Evolutionary conservation across 352 stramenopile genomes (phyloP).

Genomic region (Pythium rhizo-oryzae): DNA sequence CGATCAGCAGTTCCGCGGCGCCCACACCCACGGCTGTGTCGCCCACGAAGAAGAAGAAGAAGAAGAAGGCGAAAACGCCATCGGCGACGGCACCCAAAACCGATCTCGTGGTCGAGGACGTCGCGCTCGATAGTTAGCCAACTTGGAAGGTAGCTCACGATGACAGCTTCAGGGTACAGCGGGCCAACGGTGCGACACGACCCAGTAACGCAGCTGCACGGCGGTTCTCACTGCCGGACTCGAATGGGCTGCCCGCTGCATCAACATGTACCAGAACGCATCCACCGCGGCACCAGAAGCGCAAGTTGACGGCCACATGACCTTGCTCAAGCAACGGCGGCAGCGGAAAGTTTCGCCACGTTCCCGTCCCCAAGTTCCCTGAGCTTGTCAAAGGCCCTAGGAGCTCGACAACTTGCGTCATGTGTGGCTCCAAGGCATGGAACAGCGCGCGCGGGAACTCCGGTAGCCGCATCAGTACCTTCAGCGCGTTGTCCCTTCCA

Average conservation of each 20-base stretch:
- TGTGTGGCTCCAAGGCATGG: background rate
- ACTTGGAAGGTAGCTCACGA: background rate
- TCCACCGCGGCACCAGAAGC: slow-evolving; percentile 12
- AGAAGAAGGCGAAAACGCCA: slow-evolving; percentile 18
- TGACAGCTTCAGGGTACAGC: background rate
- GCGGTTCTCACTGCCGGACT: background rate
- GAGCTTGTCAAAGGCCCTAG: too few species aligned
- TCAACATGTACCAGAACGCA: slow-evolving; percentile 6
- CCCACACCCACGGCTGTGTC: background rate
- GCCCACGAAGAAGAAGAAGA: slow-evolving; percentile 24
- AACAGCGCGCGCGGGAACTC: slow-evolving; percentile 11
- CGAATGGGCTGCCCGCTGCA: background rate
- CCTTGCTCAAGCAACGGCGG: background rate
- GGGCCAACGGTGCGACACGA: slow-evolving; percentile 10
- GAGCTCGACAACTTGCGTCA: background rate
- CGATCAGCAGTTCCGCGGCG: background rate
- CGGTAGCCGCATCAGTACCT: slow-evolving; percentile 4
- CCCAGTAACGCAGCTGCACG: slow-evolving; percentile 1
- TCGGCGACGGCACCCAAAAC: background rate
- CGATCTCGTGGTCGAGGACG: slow-evolving; percentile 23
- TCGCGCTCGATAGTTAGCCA: slow-evolving; percentile 5
- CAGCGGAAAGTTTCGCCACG: slow-evolving; percentile 17
- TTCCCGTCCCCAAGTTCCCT: background rate
- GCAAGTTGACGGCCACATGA: background rate
- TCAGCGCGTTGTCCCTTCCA: background rate